Base-by-base conservation (phyloP, 352 stramenopile species). In the Globisporangium echinulatum region DNA sequence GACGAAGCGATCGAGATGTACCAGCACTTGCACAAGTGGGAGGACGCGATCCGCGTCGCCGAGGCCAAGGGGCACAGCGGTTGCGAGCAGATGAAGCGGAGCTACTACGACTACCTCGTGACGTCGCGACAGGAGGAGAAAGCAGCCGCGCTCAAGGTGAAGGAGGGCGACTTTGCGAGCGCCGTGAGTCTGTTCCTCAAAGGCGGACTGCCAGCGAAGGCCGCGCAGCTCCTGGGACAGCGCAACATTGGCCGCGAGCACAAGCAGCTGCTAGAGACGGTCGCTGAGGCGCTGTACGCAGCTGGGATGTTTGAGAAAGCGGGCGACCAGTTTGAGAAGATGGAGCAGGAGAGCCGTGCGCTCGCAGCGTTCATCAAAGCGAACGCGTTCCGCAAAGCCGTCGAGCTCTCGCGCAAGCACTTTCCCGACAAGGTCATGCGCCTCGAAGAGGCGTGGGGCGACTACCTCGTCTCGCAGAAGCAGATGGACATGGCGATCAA, bases 401-500 rank as follows among this genome's bases (percentile, higher is more conserved):
- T 98, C 33, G 94, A 98, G 52, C 76, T 98, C 10, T 93, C 93
- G 15, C 73, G 94, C 3, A 84, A 85, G 56, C 76, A 93, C 39
- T 98, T 97, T 59, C 93, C 93, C 0, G 87, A 87, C 67, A 92
- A 97, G 59, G 82, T 95, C 14, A 74, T 98, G 57, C 82, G 82
- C 7, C 74, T 98, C 2, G 88, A 98, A 61, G 88, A 97, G 56
- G 78, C 71, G 14, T 98, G 94, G 94, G 94, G 94, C 43, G 93
- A 98, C 67, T 97, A 93, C 65, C 71, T 98, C 5, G 85, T 97
- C 33, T 85, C 72, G 14, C 82, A 96, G 57, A 97, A 97, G 74
- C 90, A 98, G 72, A 90, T 97, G 70, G 94, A 98, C 64, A 97
- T 97, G 87, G 94, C 94, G 15, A 98, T 98, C 67, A 97, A 97